Conservation (phyloP, 495 filamentous ascomycete genomes). For the Letharia lupina region DNA sequence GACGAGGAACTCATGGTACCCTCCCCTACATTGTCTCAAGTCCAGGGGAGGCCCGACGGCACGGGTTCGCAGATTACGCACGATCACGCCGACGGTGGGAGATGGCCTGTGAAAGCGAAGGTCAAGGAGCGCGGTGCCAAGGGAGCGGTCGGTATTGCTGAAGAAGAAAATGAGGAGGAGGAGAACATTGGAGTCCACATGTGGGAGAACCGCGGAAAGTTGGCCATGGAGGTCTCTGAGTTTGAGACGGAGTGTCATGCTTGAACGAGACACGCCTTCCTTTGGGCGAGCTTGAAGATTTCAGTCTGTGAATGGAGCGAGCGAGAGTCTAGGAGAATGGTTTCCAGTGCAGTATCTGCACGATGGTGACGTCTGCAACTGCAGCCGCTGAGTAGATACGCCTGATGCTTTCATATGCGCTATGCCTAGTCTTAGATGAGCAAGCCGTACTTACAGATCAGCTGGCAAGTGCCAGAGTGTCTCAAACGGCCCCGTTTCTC, state of each 20-base stretch:
- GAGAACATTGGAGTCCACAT: conserved; percentile 16
- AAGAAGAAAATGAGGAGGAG: conserved; percentile 8
- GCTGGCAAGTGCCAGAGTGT: too few species aligned
- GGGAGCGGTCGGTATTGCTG: not conserved
- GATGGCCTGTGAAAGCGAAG: conserved; percentile 6
- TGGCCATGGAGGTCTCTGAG: conserved; percentile 19
- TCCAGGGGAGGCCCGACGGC: not conserved
- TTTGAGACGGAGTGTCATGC: conserved; percentile 10
- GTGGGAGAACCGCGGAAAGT: conserved; percentile 18
- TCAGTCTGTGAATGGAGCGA: not conserved
- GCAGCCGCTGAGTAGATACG: too few species aligned
- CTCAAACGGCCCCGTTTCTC: too few species aligned
- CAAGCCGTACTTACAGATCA: too few species aligned
- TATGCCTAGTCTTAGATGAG: too few species aligned
- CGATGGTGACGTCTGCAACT: too few species aligned
- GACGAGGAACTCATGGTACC: conserved; percentile 1
- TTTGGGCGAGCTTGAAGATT: not conserved
- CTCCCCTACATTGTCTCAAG: not conserved
- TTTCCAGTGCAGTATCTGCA: not conserved
- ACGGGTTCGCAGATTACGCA: not conserved
- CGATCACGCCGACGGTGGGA: not conserved
- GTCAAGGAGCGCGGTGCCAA: not conserved
- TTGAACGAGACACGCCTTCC: not conserved
- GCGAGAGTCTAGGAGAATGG: not conserved
- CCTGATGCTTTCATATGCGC: too few species aligned